phyloP scores from a whole-genome alignment of 164 flowering plant genomes.

The Chimonanthus salicifolius region DNA sequence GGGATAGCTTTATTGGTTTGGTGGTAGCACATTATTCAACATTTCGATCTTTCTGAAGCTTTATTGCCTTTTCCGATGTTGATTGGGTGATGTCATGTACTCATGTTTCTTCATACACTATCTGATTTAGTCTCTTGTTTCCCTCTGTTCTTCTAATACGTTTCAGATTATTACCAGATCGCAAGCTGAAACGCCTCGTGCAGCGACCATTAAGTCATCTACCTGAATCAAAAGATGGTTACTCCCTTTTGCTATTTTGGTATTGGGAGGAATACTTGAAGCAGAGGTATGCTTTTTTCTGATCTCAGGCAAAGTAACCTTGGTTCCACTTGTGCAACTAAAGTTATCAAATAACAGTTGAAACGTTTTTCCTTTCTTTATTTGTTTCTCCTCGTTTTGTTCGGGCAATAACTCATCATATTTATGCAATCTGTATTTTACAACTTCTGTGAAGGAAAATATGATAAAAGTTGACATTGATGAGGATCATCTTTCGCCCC shows the following conservation, averaged over 20 bases:
- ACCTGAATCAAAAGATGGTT: constrained; percentile 84
- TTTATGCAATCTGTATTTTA: background rate
- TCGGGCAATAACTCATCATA: background rate
- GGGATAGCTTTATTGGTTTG: too few relatives aligned
- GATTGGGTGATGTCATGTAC: background rate
- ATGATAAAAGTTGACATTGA: background rate
- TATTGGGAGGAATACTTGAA: constrained; percentile 94
- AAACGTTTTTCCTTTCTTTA: background rate
- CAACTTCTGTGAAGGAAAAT: background rate
- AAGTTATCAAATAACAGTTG: too few relatives aligned
- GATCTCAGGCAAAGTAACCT: background rate
- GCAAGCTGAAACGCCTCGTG: constrained; percentile 70
- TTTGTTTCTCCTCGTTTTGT: too few relatives aligned
- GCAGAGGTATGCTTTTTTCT: constrained; percentile 49
- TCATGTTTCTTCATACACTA: background rate
- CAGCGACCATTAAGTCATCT: constrained; percentile 74
- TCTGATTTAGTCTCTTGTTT: background rate
- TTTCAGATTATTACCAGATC: constrained; percentile 81
- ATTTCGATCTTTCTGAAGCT: too few relatives aligned
- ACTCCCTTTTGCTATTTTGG: constrained; percentile 92
- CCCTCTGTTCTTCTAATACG: background rate
- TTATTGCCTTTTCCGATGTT: too few relatives aligned
- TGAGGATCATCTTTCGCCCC: too few relatives aligned
- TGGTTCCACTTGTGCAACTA: background rate
- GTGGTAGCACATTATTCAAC: too few relatives aligned